Conservation (phyloP, 2,329 filamentous ascomycete species). For the Ophiostoma populinum region DNA sequence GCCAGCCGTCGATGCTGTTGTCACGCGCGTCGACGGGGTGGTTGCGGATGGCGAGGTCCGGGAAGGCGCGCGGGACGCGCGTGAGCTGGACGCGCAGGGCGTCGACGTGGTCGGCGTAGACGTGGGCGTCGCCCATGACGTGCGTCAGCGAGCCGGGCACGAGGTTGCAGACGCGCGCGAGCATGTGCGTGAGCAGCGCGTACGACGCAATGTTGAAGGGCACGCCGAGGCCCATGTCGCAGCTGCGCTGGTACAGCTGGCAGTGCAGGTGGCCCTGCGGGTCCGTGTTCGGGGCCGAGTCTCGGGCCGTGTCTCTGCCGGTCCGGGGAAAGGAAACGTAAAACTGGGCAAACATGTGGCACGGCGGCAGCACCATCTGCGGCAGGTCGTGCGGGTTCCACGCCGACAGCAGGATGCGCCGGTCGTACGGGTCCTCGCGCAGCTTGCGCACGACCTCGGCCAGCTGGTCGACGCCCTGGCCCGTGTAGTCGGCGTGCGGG, state of each 20-base stretch:
- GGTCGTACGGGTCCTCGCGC: constrained; percentile 67
- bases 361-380: constrained; percentile 84
- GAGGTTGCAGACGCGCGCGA: constrained; percentile 73
- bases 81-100: constrained; percentile 66
- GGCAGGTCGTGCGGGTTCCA: constrained; percentile 83
- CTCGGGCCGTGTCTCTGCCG: too few species aligned
- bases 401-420: constrained; percentile 75
- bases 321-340: constrained; percentile 58
- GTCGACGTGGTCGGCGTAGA: constrained; percentile 85
- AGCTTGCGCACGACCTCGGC: constrained; percentile 81
- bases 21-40: constrained; percentile 28
- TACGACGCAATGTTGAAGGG: constrained; percentile 97
- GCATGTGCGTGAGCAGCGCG: constrained; percentile 84
- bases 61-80: constrained; percentile 67
- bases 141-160: constrained; percentile 79
- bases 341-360: constrained; percentile 96
- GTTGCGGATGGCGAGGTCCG: constrained; percentile 51
- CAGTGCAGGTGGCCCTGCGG: constrained; percentile 61
- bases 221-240: constrained; percentile 93
- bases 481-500: constrained; percentile 63
- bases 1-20: constrained; percentile 79
- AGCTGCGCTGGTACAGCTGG: constrained; percentile 81
- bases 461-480: constrained; percentile 83
- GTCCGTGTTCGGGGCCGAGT: too few species aligned
- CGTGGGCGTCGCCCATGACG: constrained; percentile 95